These are phyloP conservation scores for Neoascochyta sp. DNA, from an alignment of 2,329 filamentous ascomycete genomes.

Conservation along the genomic window DNA sequence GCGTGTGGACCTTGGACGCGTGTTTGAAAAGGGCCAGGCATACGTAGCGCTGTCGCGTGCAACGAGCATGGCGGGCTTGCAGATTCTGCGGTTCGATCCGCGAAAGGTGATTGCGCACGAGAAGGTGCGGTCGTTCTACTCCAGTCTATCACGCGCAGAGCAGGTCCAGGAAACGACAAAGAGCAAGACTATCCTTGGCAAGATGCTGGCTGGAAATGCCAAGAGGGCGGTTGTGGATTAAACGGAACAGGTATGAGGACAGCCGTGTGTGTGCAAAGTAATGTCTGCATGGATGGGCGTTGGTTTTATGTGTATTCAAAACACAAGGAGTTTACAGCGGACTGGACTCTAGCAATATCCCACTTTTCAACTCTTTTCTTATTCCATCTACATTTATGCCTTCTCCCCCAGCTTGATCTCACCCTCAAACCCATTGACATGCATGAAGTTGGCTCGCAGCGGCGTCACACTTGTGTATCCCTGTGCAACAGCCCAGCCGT, in stretches of 20 bases:
- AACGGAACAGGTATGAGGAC: no score
- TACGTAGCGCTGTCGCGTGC: slow-evolving; percentile 95
- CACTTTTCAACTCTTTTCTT: not conserved
- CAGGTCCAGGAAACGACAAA: slow-evolving; percentile 33
- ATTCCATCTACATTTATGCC: not conserved
- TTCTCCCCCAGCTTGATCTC: slow-evolving; percentile 27
- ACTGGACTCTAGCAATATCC: no score
- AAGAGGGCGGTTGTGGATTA: no score
- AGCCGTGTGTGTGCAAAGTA: not conserved
- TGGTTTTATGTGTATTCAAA: not conserved
- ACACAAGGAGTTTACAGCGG: not conserved
- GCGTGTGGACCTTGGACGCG: slow-evolving; percentile 85
- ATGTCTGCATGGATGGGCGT: not conserved
- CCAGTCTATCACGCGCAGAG: slow-evolving; percentile 72
- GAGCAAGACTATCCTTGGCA: slow-evolving; percentile 29
- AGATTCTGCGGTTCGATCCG: slow-evolving; percentile 84
- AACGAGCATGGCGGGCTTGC: slow-evolving; percentile 78
- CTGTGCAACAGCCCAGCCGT: slow-evolving; percentile 89
- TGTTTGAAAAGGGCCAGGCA: slow-evolving; percentile 96
- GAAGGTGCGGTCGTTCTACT: slow-evolving; percentile 80
- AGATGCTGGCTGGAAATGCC: slow-evolving; percentile 24
- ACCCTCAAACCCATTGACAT: slow-evolving; percentile 40
- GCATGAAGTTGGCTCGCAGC: slow-evolving; percentile 88
- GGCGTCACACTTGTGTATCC: slow-evolving; percentile 88
- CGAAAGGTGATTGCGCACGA: slow-evolving; percentile 92